These are phyloP conservation scores for Epichloe bromicola DNA, from an alignment of 2,329 filamentous ascomycete genomes.

Conservation along the genomic window DNA sequence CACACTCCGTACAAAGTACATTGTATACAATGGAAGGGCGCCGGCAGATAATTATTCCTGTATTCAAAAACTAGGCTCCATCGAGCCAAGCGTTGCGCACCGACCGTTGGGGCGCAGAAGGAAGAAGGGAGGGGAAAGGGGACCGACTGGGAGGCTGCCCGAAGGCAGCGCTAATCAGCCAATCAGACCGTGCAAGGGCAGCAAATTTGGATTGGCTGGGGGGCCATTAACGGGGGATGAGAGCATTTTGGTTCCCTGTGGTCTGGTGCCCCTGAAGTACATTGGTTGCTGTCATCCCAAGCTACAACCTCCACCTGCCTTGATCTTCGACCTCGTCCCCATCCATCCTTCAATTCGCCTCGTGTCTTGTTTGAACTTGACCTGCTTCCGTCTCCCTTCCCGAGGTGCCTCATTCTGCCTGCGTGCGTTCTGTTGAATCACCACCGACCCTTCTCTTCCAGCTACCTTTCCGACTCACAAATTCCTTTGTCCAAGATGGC, in stretches of 20 bases:
- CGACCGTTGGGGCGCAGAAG: constrained; percentile 5
- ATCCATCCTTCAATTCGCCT: constrained; percentile 6
- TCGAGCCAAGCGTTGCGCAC: constrained; percentile 11
- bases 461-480: constrained; percentile 5
- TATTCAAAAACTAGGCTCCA: constrained; percentile 2
- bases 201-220: too few species aligned
- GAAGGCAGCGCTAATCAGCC: not conserved
- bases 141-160: too few species aligned
- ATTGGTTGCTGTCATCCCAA: constrained; percentile 1
- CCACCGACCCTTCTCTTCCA: not conserved
- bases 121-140: constrained; percentile 8
- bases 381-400: constrained; percentile 3
- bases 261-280: constrained; percentile 21
- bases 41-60: too few species aligned
- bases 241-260: constrained; percentile 9
- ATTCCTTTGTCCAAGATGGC: constrained; percentile 34
- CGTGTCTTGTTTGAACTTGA: constrained; percentile 1
- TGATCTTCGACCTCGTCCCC: not conserved
- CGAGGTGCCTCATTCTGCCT: constrained; percentile 2
- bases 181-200: constrained; percentile 7
- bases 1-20: too few species aligned
- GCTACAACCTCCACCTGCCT: constrained; percentile 6
- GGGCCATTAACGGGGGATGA: too few species aligned
- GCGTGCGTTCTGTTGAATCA: not conserved
- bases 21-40: too few species aligned